phyloP scores from a whole-genome alignment of 2,329 filamentous ascomycete genomes.

The Rhynchosporium agropyri region DNA sequence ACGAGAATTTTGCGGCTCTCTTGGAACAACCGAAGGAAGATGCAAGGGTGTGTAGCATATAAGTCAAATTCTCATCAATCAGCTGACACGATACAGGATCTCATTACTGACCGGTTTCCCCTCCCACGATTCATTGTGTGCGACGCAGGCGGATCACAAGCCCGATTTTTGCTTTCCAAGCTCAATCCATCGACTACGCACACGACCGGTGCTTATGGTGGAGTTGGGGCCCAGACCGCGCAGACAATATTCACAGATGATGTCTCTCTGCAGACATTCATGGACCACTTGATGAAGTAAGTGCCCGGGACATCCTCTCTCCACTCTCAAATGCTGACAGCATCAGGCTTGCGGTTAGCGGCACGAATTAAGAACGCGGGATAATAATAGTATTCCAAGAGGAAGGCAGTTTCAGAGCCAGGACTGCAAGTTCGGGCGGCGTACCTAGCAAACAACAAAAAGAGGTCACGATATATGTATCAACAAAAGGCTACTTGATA shows the following conservation, averaged over 20 bases:
- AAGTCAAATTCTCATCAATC: neutral
- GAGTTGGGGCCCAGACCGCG: constrained; percentile 79
- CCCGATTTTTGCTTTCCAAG: constrained; percentile 94
- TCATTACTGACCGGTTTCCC: constrained; percentile 97
- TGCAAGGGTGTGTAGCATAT: constrained; percentile 68
- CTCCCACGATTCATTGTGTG: constrained; percentile 97
- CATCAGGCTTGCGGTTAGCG: constrained; percentile 62
- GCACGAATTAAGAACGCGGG: constrained; percentile 54
- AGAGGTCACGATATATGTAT: constrained; percentile 9
- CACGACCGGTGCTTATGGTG: constrained; percentile 88
- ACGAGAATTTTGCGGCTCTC: constrained; percentile 89
- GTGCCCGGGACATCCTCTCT: constrained; percentile 43
- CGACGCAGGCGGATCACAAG: constrained; percentile 96
- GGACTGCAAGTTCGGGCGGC: neutral
- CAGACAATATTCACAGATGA: constrained; percentile 99
- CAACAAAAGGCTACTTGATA: constrained; percentile 9
- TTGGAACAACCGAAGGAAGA: constrained; percentile 96
- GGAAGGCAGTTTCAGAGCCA: neutral
- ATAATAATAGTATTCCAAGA: neutral
- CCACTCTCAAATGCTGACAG: neutral
- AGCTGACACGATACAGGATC: constrained; percentile 61
- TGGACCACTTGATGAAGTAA: constrained; percentile 99
- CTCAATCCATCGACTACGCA: constrained; percentile 97
- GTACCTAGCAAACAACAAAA: neutral
- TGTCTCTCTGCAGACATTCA: constrained; percentile 96